Evolutionary conservation across 2,329 filamentous ascomycete species (phyloP), one percentile per base, ranked within the genome.

Genomic region (Teratosphaeriaceae sp.): DNA sequence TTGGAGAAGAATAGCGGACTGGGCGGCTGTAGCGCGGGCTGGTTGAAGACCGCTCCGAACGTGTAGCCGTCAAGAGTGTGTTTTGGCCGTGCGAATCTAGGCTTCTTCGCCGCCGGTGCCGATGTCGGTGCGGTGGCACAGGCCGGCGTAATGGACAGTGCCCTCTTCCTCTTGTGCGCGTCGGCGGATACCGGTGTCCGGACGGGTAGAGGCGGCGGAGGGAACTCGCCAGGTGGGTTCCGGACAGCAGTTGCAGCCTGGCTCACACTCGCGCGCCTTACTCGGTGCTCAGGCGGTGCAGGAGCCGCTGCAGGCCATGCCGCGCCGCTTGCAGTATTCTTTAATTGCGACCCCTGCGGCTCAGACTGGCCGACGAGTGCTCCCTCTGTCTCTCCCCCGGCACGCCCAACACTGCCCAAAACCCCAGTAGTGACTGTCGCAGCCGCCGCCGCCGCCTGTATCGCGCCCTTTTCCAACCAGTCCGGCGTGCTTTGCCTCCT

Each of bases 1-100:
- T 73, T 64, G 24, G 71, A 73, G 57, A 76, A 75, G 67, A 76
- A 76, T 6, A 76, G 63, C 2, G 74, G 72, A 29, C 51, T 46
- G 8, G 43, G 45, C 26, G 49, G 43, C 38, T 42, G 30, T 45
- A 53, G 29, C 42, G 46, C 12, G 8, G 44, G 38, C 30, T 33
- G 37, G 35, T 46, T 44, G 38, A 48, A 44, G n/a, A 46, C 44
- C 7, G 47, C 36, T 20, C 41, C 21, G 29, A 55, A 53, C 22
- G 30, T 44, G 30, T 55, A 52, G 21, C 43, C 45, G 42, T 56
- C 53, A 30, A 58, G 53, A 9, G 42, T 50, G 31, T 53, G 48
- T 20, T 47, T 50, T 12, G 44, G 38, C 18, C 50, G 49, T 6
- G 52, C 50, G 22, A 48, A 45, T 6, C 46, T 19, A 18, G 30